Evolutionary conservation across 108 stramenopile species (phyloP).

Genomic region (Discostella stelligeroides): DNA sequence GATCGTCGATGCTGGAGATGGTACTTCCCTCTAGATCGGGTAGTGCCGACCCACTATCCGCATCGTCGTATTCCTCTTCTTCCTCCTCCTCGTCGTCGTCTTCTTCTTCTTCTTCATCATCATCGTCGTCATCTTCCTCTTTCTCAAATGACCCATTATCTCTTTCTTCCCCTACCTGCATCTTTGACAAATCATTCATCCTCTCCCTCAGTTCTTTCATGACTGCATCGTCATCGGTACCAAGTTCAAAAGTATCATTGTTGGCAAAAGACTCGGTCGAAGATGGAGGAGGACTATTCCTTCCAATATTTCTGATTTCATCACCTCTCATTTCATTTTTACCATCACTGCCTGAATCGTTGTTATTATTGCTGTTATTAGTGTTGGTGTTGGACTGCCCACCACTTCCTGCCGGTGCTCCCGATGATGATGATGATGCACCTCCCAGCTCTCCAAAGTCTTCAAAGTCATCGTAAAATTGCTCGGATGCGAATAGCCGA

Average conservation of each 20-base stretch:
- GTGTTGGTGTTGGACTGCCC: too few species aligned
- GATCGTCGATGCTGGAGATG: slow-evolving; percentile 61
- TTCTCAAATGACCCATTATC: slow-evolving; percentile 50
- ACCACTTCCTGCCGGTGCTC: not conserved
- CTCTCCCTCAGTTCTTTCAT: slow-evolving; percentile 49
- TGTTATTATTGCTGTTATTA: too few species aligned
- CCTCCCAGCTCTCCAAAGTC: slow-evolving; percentile 52
- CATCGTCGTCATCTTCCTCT: slow-evolving; percentile 55
- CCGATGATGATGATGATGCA: slow-evolving; percentile 14
- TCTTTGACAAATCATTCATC: slow-evolving; percentile 29
- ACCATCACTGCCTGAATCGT: not conserved
- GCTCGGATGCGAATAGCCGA: not conserved
- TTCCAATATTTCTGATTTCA: not conserved
- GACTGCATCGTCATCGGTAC: slow-evolving; percentile 64
- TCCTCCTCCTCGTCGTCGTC: slow-evolving; percentile 39
- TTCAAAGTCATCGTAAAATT: slow-evolving; percentile 64
- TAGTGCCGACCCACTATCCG: slow-evolving; percentile 35
- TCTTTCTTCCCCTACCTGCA: slow-evolving; percentile 51
- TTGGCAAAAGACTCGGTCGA: not conserved
- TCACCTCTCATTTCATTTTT: not conserved
- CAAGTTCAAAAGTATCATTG: slow-evolving; percentile 37
- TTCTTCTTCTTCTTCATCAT: slow-evolving; percentile 54
- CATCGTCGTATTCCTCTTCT: slow-evolving; percentile 31
- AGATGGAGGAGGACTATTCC: not conserved
- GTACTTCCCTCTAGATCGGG: slow-evolving; percentile 36